Base-by-base conservation (phyloP, 1,139 yeast species). In the Candida frijolesensis region DNA sequence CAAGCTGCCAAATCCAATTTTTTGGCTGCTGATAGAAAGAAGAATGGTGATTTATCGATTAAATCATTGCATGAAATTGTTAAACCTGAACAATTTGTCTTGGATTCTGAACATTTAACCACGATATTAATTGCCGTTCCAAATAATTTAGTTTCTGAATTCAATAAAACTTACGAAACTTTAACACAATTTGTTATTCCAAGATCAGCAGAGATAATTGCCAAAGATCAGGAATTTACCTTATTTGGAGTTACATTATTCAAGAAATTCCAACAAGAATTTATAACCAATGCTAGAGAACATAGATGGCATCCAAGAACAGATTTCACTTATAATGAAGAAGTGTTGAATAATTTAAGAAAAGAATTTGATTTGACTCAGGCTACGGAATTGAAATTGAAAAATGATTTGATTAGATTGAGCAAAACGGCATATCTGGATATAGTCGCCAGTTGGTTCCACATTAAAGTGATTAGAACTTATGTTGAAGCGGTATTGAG, bases 81-180 rank as follows among this genome's bases (percentile, higher is more conserved):
- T 42, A 83, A 82, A 51, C 87, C 92, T 4, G 85, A 85, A 53
- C 90, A 95, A 62, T 89, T 94, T 67, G 92, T 95, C 11, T 75
- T 87, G 55, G 84, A 84, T 60, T 87, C 96, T 3, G 99, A 94
- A 57, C 89, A 92, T 67, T 78, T 94, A 65, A 84, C 86, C 46
- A 90, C 97, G 0, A 76, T 89, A 16, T 76, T 94, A 53, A 76
- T 94, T 49, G 99, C 96, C 0, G 96, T 94, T 22, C 98, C 99
- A 52, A 84, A 84, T 61, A 70, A 71, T 53, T 70, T 79, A 56
- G 76, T 79, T 53, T 70, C 76, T 49, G 88, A 83, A 43, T 94
- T 90, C 62, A 71, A 84, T 54, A 71, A 74, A 54, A 63, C 77
- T 18, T 94, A 95, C 70, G 99, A 94, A 72, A 79, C 90, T 5